Evolutionary conservation across 352 stramenopile species (phyloP), one percentile per base, ranked within the genome.

Genomic region (Blastocystis sp.): DNA sequence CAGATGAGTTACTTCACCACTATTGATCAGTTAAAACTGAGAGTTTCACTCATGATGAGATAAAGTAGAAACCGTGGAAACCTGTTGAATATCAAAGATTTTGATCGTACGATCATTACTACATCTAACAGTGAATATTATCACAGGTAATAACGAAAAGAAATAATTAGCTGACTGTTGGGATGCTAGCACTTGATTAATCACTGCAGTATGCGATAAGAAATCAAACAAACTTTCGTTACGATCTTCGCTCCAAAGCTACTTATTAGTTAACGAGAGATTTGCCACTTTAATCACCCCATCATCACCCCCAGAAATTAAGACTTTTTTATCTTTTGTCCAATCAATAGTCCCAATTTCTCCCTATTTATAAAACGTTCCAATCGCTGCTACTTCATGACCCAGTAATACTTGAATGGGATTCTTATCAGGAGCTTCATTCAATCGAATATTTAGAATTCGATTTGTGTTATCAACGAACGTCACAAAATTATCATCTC

Each of bases 71-170:
- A 69, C 56, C 47, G 53, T 53, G 0, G 73, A 23, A 37, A 47
- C 29, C 26, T 41, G 47, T 11, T 20, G 9, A 23, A 84, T 69
- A 53, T 84, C 73, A 43, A 84, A 84, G 34, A 84, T 64, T 53
- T 84, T 84, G 15, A 68, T 53, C n/a, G 73, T 84, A 26, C 62
- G 59, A 39, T 84, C 73, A 43, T 84, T 68, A 43, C 73, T 84
- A 43, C 73, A 84, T 15, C 73, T 84, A 84, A 18, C 34, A 7
- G 7, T 84, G 29, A 66, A 43, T 11, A 9, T 2, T 7, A 18
- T 5, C 53, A 20, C 11, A 18, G 7, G 26, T 45, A 6, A 3
- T 43, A 20, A 69, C 73, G 73, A 84, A 43, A 66, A 84, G 53
- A 84, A 69, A 18, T 66, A 26, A 26, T 34, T 39, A 2, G 37